Base-by-base conservation (phyloP, 768 basidiomycete species). In the Amanita fuliginea region DNA sequence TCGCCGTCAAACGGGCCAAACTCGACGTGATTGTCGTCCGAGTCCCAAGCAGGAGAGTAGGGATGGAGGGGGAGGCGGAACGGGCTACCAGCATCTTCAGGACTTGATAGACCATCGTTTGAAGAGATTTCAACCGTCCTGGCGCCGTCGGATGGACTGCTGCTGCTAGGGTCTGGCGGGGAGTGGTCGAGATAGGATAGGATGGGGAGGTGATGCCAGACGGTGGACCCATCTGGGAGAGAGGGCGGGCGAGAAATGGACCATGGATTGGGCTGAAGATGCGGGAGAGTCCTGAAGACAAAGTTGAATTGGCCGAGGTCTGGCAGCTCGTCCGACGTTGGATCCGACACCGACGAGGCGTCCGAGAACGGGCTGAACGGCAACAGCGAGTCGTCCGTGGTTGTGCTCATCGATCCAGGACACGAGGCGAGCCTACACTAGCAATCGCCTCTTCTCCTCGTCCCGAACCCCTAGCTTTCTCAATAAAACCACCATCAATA, bases 281-380 rank as follows among this genome's bases (percentile, higher is more conserved):
- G 73, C 16, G 60, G 71, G 63, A 80, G 69, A 48, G 80, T 83
- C n/a, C 83, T 73, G 41, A 87, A 75, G 19, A 87, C 81, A 32
- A 76, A 70, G 11, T 70, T 75, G 62, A 87, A 86, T 7, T 81
- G 81, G 6, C 85, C 86, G 6, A 87, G 71, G 62, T 86, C 83
- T 37, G 84, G 84, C 51, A 75, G 73, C 60, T 85, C 76, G 57
- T 80, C 78, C 19, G 77, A 76, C 19, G 77, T 79, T 19, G 71
- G 69, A 35, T 74, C 74, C n/a, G 75, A 76, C 49, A 47, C 56
- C 6, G 58, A 55, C 24, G 40, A 16, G 6, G 43, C 19, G 19
- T 46, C 43, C 9, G 46, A 46, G 41, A 51, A 51, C 16, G 51
- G 51, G 30, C 51, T 51, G 39, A 51, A 37, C 8, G 42, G 26